A percentile compares a stretch with the other conserved stretches of the same genome.
phyloP scores from a whole-genome alignment of 2,329 filamentous ascomycete species.

The Colletotrichum lentis region DNA sequence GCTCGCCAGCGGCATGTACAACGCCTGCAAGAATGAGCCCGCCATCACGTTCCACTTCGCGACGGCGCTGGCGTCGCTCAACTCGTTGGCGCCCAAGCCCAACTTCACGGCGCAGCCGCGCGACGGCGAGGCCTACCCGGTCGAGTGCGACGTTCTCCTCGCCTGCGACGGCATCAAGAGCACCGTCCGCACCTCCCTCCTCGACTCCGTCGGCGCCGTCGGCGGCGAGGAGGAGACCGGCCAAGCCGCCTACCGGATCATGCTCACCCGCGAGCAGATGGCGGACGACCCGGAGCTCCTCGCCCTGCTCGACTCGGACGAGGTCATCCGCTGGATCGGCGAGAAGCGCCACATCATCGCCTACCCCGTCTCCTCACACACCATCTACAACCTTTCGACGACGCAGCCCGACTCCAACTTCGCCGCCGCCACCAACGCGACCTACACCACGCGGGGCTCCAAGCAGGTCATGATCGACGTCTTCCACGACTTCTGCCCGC shows the following conservation, averaged over 20 bases:
- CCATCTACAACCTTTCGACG: constrained; percentile 71
- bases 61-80: constrained; percentile 62
- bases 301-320: constrained; percentile 71
- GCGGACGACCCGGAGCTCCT: constrained; percentile 71
- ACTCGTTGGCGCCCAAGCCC: constrained; percentile 67
- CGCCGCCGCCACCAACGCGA: constrained; percentile 63
- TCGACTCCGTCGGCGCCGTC: constrained; percentile 59
- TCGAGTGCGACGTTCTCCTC: constrained; percentile 63
- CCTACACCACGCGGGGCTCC: constrained; percentile 69
- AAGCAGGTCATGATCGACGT: constrained; percentile 69
- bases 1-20: constrained; percentile 73
- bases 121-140: constrained; percentile 60
- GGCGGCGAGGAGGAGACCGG: constrained; percentile 72
- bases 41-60: constrained; percentile 75
- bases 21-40: constrained; percentile 71
- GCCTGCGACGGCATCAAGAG: constrained; percentile 67
- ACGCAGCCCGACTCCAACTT: constrained; percentile 70
- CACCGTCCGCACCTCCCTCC: constrained; percentile 59
- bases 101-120: constrained; percentile 67
- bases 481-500: constrained; percentile 67
- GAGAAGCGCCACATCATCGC: constrained; percentile 79
- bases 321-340: constrained; percentile 79
- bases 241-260: constrained; percentile 81
- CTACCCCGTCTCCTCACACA: constrained; percentile 74
- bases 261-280: constrained; percentile 75